Evolutionary conservation across 257 asterid genomes (phyloP).

Genomic region (Solanum lycopersicoides): DNA sequence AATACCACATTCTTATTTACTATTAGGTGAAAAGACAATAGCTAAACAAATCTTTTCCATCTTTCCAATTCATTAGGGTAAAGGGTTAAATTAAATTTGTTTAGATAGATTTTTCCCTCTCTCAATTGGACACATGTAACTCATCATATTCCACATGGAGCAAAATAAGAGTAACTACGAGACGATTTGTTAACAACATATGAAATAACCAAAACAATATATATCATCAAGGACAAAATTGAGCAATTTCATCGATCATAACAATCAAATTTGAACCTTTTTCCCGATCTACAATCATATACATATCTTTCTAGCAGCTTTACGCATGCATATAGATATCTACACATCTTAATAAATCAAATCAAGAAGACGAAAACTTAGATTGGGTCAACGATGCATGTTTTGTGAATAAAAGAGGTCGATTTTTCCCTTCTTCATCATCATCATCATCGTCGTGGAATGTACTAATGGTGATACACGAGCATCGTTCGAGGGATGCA

Average conservation of each 20-base stretch:
- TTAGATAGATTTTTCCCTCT: not conserved
- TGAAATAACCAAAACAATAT: not conserved
- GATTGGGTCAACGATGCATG: not conserved
- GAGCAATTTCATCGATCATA: not conserved
- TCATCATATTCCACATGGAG: not conserved
- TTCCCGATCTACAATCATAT: not conserved
- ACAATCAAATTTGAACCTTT: not conserved
- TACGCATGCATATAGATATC: not conserved
- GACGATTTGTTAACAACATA: not conserved
- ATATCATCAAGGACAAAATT: not conserved
- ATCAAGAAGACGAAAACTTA: not conserved
- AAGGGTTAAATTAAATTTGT: too few species aligned
- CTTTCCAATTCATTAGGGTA: not conserved
- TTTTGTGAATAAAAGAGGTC: slow-evolving; percentile 25
- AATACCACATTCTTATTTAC: too few species aligned
- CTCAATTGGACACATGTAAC: not conserved
- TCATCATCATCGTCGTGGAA: slow-evolving; percentile 15
- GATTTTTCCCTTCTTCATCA: slow-evolving; percentile 25
- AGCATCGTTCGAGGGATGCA: slow-evolving; percentile 33
- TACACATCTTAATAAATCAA: not conserved
- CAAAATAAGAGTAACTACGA: not conserved
- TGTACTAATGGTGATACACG: slow-evolving; percentile 32
- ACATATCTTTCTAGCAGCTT: not conserved
- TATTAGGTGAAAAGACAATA: not conserved
- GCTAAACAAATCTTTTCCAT: too few species aligned